These are phyloP conservation scores for Parachaetomium inaequale DNA, from an alignment of 495 filamentous ascomycete genomes.

Conservation along the genomic window DNA sequence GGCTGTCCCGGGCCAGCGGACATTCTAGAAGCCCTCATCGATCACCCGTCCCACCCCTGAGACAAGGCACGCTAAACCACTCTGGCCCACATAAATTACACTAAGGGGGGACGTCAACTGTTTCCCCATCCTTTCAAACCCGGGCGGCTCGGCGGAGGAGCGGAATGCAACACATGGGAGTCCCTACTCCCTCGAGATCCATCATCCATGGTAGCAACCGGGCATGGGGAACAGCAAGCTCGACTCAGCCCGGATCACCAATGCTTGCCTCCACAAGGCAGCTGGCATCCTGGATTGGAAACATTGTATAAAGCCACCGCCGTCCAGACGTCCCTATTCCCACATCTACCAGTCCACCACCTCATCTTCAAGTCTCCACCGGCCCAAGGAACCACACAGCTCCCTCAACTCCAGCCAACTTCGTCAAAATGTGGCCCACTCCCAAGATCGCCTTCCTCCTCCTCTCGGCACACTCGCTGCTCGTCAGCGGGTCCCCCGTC, in stretches of 20 bases:
- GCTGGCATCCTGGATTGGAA: too few relatives aligned
- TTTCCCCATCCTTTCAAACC: neutral
- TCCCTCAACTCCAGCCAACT: neutral
- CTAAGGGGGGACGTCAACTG: too few relatives aligned
- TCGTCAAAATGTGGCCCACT: constrained; percentile 32
- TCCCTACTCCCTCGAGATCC: neutral
- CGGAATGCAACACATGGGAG: constrained; percentile 25
- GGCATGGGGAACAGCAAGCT: neutral
- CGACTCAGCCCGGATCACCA: neutral
- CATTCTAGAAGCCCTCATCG: constrained; percentile 8
- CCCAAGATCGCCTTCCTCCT: constrained; percentile 32
- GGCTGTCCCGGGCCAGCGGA: neutral
- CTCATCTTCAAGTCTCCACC: neutral
- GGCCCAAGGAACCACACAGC: neutral
- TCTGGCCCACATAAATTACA: neutral
- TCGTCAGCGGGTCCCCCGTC: constrained; percentile 31
- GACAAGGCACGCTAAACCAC: neutral
- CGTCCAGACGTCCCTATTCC: too few relatives aligned
- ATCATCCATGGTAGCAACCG: constrained; percentile 6
- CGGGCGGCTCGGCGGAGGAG: constrained; percentile 18
- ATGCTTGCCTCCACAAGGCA: neutral
- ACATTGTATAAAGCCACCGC: constrained; percentile 9
- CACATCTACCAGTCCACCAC: neutral
- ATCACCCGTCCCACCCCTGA: neutral
- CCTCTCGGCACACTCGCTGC: constrained; percentile 28